phyloP scores from a whole-genome alignment of 2,329 filamentous ascomycete genomes.

The Neonectria neomacrospora region DNA sequence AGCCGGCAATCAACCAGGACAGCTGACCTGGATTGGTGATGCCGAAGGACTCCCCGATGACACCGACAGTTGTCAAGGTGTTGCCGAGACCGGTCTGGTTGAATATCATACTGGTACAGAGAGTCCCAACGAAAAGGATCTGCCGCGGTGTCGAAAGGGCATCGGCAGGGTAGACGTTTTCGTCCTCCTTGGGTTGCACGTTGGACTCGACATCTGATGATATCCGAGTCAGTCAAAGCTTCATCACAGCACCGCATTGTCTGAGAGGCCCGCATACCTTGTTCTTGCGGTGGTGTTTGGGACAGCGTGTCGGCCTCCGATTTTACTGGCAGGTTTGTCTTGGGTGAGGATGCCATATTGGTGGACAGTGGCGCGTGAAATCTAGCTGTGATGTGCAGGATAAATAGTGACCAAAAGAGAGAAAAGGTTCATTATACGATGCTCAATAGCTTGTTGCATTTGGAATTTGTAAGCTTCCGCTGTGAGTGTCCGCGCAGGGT shows the following conservation, averaged over 20 bases:
- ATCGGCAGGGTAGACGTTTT: conserved; percentile 13
- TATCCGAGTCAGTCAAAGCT: not conserved
- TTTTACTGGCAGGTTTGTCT: not conserved
- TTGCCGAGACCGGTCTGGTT: conserved; percentile 16
- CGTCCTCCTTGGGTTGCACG: not conserved
- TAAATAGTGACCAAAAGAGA: not conserved
- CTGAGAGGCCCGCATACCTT: not conserved
- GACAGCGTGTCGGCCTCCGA: not conserved
- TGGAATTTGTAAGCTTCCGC: not conserved
- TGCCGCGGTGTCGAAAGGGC: conserved; percentile 14
- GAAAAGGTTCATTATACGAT: not conserved
- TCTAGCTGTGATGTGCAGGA: not conserved
- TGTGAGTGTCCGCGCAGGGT: not conserved
- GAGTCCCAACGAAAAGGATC: conserved; percentile 21
- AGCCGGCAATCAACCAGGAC: conserved; percentile 53
- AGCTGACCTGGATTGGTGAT: conserved; percentile 18
- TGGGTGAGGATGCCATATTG: not conserved
- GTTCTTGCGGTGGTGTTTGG: not conserved
- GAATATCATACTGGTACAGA: conserved; percentile 25
- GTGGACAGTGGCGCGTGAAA: not conserved
- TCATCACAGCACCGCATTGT: no score
- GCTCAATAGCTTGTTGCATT: not conserved
- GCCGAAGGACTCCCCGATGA: conserved; percentile 18
- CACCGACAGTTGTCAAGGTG: conserved; percentile 4
- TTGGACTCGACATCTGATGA: conserved; percentile 11